phyloP scores from a whole-genome alignment of 2,329 filamentous ascomycete genomes.

The Aureobasidium sp. region DNA sequence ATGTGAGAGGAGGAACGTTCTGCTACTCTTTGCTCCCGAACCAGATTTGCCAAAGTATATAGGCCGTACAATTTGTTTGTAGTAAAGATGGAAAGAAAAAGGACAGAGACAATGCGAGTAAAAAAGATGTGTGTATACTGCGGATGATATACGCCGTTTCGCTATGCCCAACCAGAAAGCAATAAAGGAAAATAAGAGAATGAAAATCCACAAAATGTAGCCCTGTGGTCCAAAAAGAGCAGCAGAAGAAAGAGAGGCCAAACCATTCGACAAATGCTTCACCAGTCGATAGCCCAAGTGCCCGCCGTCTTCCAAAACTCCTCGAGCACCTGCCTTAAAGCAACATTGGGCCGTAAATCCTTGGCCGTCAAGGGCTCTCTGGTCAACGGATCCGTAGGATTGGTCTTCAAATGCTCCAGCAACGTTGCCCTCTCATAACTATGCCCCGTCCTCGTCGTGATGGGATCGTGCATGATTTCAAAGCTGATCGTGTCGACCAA shows the following conservation, averaged over 20 bases:
- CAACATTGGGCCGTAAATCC: constrained; percentile 76
- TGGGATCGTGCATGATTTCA: constrained; percentile 57
- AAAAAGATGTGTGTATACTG: not conserved
- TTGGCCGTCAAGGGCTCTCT: constrained; percentile 60
- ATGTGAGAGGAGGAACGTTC: too few species aligned
- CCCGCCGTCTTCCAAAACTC: constrained; percentile 74
- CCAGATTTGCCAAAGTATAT: not conserved
- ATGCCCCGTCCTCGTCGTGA: constrained; percentile 71
- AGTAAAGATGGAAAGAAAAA: not conserved
- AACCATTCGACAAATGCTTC: constrained; percentile 18
- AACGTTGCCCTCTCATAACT: constrained; percentile 85
- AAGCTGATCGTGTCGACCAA: constrained; percentile 71
- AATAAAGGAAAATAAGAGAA: not conserved
- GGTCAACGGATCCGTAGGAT: constrained; percentile 74
- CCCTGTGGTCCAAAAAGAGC: not conserved
- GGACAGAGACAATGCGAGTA: not conserved
- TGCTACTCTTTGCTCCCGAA: too few species aligned
- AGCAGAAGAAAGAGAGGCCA: not conserved
- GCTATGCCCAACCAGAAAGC: not conserved
- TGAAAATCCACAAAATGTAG: not conserved
- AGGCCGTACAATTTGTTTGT: not conserved
- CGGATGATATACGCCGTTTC: not conserved
- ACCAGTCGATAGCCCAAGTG: constrained; percentile 92
- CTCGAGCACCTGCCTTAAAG: constrained; percentile 71
- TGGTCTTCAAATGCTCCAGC: constrained; percentile 73